Conservation (phyloP, 331 rosid genomes). For the Arachis monticola region DNA sequence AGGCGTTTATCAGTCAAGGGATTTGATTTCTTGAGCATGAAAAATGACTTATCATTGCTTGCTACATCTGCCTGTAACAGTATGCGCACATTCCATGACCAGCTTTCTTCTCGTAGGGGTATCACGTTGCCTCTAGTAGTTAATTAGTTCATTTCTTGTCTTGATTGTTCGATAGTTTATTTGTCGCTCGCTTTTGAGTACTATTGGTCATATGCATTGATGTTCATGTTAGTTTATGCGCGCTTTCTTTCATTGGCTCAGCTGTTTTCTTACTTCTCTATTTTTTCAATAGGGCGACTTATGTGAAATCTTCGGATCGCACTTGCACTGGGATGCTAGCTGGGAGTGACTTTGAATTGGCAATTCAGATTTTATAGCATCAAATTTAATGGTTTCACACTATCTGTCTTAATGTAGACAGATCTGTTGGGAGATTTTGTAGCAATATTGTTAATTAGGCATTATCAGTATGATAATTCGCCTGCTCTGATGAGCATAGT, state of each 20-base stretch:
- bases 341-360: no score
- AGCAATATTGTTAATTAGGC: no score
- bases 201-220: constrained; percentile 21
- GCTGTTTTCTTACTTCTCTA: background rate
- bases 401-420: no score
- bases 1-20: constrained; percentile 55
- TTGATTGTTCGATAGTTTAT: constrained; percentile 22
- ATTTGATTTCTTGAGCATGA: constrained; percentile 53
- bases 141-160: constrained; percentile 13
- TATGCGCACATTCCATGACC: constrained; percentile 53
- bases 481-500: no score
- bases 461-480: no score
- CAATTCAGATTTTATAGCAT: no score
- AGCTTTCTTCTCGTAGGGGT: constrained; percentile 67
- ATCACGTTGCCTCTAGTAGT: constrained; percentile 31
- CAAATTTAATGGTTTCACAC: no score
- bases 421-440: no score
- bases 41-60: constrained; percentile 48
- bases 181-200: constrained; percentile 13
- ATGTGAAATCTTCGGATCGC: background rate
- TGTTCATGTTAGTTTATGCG: constrained; percentile 4
- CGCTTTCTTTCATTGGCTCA: constrained; percentile 2
- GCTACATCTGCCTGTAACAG: constrained; percentile 54
- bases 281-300: background rate
- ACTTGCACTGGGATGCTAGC: constrained; percentile 15